These are phyloP conservation scores for Corylus americana DNA, from an alignment of 306 rosid genomes.

Conservation along the genomic window DNA sequence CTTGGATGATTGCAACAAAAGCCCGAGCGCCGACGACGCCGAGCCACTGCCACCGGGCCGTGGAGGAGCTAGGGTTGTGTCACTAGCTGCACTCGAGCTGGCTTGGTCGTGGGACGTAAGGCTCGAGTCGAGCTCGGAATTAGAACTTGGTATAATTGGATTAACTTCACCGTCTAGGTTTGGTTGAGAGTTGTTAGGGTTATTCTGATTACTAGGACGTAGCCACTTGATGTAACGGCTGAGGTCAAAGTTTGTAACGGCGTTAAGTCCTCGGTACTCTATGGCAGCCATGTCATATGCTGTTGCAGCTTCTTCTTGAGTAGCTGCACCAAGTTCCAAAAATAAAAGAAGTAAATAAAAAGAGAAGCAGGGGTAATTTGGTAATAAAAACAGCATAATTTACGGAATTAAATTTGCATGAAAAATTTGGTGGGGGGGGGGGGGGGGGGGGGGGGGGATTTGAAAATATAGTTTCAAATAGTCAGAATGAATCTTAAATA, in stretches of 20 bases:
- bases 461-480: conserved; percentile 1
- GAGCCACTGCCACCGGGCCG: not conserved
- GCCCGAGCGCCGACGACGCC: conserved; percentile 49
- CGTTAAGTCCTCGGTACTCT: conserved; percentile 84
- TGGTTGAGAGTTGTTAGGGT: conserved; percentile 22
- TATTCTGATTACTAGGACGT: conserved; percentile 41
- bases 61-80: not conserved
- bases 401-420: conserved; percentile 22
- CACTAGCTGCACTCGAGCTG: conserved; percentile 8
- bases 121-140: conserved; percentile 31
- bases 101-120: conserved; percentile 14
- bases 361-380: not conserved
- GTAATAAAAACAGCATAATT: not conserved
- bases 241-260: conserved; percentile 88
- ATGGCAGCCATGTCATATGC: conserved; percentile 96
- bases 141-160: conserved; percentile 5
- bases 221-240: conserved; percentile 64
- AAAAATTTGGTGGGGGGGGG: conserved; percentile 30
- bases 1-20: conserved; percentile 55
- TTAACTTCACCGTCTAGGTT: conserved; percentile 4
- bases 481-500: conserved; percentile 33
- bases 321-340: conserved; percentile 46
- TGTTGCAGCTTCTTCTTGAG: conserved; percentile 94
- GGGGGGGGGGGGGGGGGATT: not conserved
- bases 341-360: not conserved